Conservation (phyloP, 2,329 filamentous ascomycete genomes). For the Verticillium longisporum region DNA sequence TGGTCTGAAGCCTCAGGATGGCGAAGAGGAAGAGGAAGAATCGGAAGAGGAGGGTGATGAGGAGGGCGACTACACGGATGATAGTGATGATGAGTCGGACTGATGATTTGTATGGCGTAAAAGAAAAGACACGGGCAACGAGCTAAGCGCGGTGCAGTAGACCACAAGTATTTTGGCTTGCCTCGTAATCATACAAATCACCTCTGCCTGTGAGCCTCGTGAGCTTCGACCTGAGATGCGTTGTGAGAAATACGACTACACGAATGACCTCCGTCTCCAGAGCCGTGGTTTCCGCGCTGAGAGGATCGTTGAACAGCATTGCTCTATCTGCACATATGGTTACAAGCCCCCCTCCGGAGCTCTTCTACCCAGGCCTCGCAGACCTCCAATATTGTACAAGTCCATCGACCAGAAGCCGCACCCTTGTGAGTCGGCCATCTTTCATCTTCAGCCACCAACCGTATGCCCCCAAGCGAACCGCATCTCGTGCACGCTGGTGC, state of each 20-base stretch:
- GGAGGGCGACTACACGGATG: constrained; percentile 23
- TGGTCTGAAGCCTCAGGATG: constrained; percentile 60
- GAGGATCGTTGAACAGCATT: neutral
- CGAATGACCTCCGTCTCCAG: too few species aligned
- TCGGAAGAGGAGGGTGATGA: constrained; percentile 53
- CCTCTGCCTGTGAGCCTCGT: too few species aligned
- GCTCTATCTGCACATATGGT: neutral
- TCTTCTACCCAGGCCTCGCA: neutral
- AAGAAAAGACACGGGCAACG: neutral
- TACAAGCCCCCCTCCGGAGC: neutral
- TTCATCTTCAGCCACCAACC: neutral
- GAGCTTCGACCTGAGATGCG: too few species aligned
- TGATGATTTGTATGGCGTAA: neutral
- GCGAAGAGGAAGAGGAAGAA: constrained; percentile 51
- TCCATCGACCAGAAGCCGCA: neutral
- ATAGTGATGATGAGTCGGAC: constrained; percentile 25
- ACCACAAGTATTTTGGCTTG: neutral
- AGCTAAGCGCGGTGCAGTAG: neutral
- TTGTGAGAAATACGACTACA: too few species aligned
- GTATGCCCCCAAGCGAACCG: too few species aligned
- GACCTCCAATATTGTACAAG: neutral
- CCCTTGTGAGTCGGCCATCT: neutral
- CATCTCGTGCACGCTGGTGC: neutral
- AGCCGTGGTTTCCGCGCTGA: neutral
- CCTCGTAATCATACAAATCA: too few species aligned